Evolutionary conservation across 2,329 filamentous ascomycete species (phyloP), one percentile per base, ranked within the genome.

Genomic region (Fusarium sp.): DNA sequence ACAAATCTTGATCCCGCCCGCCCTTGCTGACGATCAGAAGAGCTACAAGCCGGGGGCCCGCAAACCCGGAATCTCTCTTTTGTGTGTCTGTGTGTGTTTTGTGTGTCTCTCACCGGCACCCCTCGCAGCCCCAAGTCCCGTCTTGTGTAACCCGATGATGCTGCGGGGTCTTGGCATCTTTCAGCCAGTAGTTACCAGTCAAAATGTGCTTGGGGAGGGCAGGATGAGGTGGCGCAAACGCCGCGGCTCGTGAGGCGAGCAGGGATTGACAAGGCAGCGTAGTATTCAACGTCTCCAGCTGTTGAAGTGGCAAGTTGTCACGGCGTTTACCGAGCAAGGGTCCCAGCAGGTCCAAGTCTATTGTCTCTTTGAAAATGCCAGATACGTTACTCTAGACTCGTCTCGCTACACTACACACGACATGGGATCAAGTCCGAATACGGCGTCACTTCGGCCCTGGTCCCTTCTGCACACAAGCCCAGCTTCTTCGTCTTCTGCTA

Each of bases 381-480:
- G 50, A 62, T 64, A 58, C 71, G 62, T 61, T 71, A 62, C 59
- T 50, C 24, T 16, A 56, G 16, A 54, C 57, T 70, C 62, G 58
- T 42, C 56, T 47, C 60, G 69, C 65, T 72, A 59, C 71, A 74
- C 42, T 47, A 59, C 71, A 74, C 59, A 40, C 61, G 62, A 60
- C 62, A 61, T 31, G 57, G 35, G 20, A 59, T 66, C 72, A 64
- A 66, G 67, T 66, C 71, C 72, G 69, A 74, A 74, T 56, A 72
- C 71, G 72, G 72, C 72, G 64, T 74, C 71, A 72, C 69, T 74
- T 74, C 72, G 72, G 72, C 65, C 71, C 66, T 68, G 58, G 20
- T 57, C 62, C 50, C 34, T 68, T 68, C 31, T 35, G 20, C 56
- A 37, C 50, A 13, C 52, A 62, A 24, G 27, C 27, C 54, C 59